Evolutionary conservation across 306 rosid genomes (phyloP).

Genomic region (Benincasa hispida): DNA sequence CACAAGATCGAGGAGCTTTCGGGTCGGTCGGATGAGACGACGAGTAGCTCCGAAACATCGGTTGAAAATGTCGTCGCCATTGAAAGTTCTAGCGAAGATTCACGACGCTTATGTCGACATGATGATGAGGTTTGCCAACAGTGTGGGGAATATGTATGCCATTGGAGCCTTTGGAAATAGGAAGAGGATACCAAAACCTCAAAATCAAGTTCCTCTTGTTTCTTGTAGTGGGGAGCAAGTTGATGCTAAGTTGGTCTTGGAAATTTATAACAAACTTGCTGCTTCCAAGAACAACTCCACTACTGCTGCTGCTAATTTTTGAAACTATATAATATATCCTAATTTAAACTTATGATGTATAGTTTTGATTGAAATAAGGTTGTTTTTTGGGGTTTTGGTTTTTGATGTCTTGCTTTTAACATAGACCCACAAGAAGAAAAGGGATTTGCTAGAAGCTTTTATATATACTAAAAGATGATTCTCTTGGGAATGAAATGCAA

Average conservation of each 20-base stretch:
- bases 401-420: background rate
- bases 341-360: background rate
- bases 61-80: conserved; percentile 1
- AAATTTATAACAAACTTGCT: conserved; percentile 25
- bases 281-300: conserved; percentile 2
- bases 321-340: too few relatives aligned
- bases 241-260: conserved; percentile 20
- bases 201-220: conserved; percentile 4
- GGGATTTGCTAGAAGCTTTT: background rate
- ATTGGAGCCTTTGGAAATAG: conserved; percentile 8
- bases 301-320: too few relatives aligned
- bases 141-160: background rate
- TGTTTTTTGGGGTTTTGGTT: background rate
- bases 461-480: background rate
- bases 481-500: background rate
- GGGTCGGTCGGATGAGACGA: conserved; percentile 1
- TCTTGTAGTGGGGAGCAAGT: conserved; percentile 15
- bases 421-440: background rate
- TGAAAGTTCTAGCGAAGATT: conserved; percentile 15
- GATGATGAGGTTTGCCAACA: conserved; percentile 22
- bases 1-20: conserved; percentile 12
- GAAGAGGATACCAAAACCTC: conserved; percentile 16
- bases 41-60: background rate
- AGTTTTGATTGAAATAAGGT: background rate
- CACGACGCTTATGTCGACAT: conserved; percentile 20